Conservation (phyloP, 2,329 filamentous ascomycete species). For the Zasmidium citrigriseum region DNA sequence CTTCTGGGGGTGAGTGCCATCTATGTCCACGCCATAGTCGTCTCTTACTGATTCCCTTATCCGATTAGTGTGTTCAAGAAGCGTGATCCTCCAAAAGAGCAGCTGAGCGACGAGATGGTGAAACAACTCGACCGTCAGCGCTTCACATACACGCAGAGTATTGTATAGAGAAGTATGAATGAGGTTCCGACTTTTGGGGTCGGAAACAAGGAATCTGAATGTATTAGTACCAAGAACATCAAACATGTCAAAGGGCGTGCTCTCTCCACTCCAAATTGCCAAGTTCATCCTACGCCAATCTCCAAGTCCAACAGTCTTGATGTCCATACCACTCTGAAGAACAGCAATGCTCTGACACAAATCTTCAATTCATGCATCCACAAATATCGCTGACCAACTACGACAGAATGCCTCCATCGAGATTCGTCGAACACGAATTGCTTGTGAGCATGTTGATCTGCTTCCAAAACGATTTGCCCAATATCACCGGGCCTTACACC, state of each 20-base stretch:
- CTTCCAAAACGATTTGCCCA: too few species aligned
- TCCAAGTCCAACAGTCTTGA: too few species aligned
- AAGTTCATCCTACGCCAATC: too few species aligned
- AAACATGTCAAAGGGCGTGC: neutral
- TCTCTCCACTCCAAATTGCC: too few species aligned
- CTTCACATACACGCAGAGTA: neutral
- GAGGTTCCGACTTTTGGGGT: neutral
- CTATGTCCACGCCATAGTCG: neutral
- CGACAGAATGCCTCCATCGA: too few species aligned
- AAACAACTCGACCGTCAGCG: neutral
- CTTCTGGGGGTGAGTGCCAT: constrained; percentile 24
- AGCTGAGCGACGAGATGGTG: neutral
- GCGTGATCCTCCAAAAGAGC: neutral
- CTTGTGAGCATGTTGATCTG: too few species aligned
- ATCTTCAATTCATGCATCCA: too few species aligned
- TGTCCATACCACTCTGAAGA: too few species aligned
- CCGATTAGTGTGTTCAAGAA: neutral
- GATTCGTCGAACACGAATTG: too few species aligned
- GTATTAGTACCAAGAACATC: neutral
- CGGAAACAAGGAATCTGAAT: neutral
- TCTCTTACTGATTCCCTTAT: neutral
- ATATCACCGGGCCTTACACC: too few species aligned
- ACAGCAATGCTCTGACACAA: too few species aligned
- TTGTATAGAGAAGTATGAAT: neutral
- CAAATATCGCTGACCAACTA: too few species aligned